Evolutionary conservation across 371 early-diverging fungal species (phyloP).

Genomic region (Rhizopus stolonifer): DNA sequence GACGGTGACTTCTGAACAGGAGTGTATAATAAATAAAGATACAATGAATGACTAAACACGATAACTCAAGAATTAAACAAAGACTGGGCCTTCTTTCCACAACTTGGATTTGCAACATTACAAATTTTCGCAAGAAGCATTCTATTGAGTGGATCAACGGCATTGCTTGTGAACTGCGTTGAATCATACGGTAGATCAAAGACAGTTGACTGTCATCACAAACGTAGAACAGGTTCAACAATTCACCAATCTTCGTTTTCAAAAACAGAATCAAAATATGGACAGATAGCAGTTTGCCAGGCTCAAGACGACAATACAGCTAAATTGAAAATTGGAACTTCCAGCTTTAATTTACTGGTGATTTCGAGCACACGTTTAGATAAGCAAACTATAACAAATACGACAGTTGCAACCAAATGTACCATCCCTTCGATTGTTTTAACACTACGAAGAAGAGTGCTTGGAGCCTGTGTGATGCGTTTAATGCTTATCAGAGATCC

Average conservation of each 20-base stretch:
- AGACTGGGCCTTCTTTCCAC: constrained; percentile 13
- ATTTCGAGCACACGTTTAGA: too few relatives aligned
- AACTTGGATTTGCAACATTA: constrained; percentile 10
- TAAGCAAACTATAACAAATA: too few relatives aligned
- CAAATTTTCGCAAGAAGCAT: constrained; percentile 4
- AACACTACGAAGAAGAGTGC: too few relatives aligned
- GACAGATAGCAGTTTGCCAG: neutral
- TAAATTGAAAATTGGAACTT: too few relatives aligned
- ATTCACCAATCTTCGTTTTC: neutral
- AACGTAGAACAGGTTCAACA: neutral
- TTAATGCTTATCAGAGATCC: too few relatives aligned
- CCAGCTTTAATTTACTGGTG: too few relatives aligned
- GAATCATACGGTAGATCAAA: neutral
- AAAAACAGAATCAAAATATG: constrained; percentile 1
- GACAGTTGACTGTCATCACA: neutral
- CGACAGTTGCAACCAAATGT: too few relatives aligned
- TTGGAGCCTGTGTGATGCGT: too few relatives aligned
- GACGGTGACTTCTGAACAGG: too few relatives aligned
- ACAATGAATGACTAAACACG: too few relatives aligned
- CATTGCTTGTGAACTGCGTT: neutral
- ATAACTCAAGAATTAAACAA: constrained; percentile 1
- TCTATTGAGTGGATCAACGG: neutral
- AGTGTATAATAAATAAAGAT: too few relatives aligned
- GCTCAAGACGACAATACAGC: neutral
- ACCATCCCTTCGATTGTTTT: too few relatives aligned